Evolutionary conservation across 345 rosid genomes (phyloP).

Genomic region (Anacardium occidentale): DNA sequence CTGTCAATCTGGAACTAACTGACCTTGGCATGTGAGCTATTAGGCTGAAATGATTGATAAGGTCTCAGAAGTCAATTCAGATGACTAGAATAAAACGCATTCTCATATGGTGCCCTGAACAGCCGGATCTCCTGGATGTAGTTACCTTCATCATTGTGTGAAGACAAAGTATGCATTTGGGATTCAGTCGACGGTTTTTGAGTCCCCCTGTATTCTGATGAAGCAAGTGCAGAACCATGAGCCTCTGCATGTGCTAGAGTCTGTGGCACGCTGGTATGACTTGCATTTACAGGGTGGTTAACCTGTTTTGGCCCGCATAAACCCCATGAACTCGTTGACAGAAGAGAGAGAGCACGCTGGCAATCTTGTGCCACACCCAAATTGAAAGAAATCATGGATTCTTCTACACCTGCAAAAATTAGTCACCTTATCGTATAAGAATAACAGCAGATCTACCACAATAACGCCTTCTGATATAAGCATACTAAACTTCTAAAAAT

Average conservation of each 20-base stretch:
- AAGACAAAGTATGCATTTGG: slow-evolving; percentile 26
- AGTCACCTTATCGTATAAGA: background rate
- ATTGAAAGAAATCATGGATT: slow-evolving; percentile 50
- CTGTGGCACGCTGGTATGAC: slow-evolving; percentile 30
- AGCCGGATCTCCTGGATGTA: slow-evolving; percentile 48
- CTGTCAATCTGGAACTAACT: background rate
- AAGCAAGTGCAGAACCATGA: slow-evolving; percentile 30
- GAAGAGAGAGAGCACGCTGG: slow-evolving; percentile 99
- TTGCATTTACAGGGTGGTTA: slow-evolving; percentile 33
- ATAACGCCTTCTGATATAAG: background rate
- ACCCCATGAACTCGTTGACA: slow-evolving; percentile 78
- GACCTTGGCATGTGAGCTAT: slow-evolving; percentile 1
- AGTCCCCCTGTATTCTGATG: slow-evolving; percentile 43
- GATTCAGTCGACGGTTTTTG: slow-evolving; percentile 32
- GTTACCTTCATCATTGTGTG: slow-evolving; percentile 28
- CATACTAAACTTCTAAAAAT: no score
- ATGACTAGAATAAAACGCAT: slow-evolving; percentile 41
- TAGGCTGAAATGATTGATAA: slow-evolving; percentile 15
- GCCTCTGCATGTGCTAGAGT: slow-evolving; percentile 28
- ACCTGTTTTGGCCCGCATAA: slow-evolving; percentile 49
- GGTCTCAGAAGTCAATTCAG: slow-evolving; percentile 36
- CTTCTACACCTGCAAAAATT: slow-evolving; percentile 52
- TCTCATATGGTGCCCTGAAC: slow-evolving; percentile 37
- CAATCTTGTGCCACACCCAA: slow-evolving; percentile 57
- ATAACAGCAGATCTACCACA: background rate